A percentile compares a stretch with the other conserved stretches of the same genome.
Evolutionary conservation across 2,329 filamentous ascomycete species (phyloP).

Genomic region (Fusarium papillatum): DNA sequence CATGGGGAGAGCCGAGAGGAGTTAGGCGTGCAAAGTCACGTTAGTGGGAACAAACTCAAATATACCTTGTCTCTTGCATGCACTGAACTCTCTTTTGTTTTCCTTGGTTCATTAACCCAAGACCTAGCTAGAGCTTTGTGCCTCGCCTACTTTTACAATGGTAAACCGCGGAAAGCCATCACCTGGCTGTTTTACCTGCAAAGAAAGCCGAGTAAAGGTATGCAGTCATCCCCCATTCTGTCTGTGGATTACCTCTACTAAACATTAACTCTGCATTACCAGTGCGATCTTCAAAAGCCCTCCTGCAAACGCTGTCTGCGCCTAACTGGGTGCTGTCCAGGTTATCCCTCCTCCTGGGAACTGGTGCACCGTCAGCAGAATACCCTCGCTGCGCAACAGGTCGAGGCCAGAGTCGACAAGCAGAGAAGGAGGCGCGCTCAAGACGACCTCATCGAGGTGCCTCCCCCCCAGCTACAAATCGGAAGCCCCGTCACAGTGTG

Average conservation of each 20-base stretch:
- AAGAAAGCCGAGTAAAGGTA: neutral
- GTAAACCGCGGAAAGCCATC: neutral
- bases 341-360: neutral
- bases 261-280: neutral
- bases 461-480: neutral
- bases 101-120: neutral
- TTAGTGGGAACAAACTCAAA: neutral
- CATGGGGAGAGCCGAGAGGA: too few relatives aligned
- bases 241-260: neutral
- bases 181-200: neutral
- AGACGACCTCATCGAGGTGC: neutral
- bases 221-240: neutral
- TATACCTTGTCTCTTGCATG: neutral
- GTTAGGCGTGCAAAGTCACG: too few relatives aligned
- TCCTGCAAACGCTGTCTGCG: neutral
- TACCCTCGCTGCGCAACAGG: neutral
- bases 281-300: neutral
- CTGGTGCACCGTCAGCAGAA: neutral
- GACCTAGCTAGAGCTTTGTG: neutral
- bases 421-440: neutral
- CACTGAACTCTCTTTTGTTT: neutral
- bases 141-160: neutral
- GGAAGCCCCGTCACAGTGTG: neutral
- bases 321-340: neutral
- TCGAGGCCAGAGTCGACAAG: neutral